Percentiles rank a stretch among this genome's conserved stretches.
Conservation (phyloP, 1,284 basidiomycete species). For the Trichosporon inkin region DNA sequence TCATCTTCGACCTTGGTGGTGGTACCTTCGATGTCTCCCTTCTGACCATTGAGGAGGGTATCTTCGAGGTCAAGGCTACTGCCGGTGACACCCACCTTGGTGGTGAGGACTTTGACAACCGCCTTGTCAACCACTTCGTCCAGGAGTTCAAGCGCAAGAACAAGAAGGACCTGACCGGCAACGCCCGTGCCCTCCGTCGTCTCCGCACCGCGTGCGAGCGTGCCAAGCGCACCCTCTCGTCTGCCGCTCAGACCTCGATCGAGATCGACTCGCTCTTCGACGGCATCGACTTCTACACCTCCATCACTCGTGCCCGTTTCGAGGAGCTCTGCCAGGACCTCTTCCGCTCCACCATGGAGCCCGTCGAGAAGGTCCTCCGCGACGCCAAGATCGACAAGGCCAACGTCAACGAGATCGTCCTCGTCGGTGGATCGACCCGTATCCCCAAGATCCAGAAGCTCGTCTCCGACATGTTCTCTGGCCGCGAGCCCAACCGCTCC, state of each 20-base stretch:
- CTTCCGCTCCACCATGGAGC: conserved; percentile 95
- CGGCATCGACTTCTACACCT: conserved; percentile 98
- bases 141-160: conserved; percentile 98
- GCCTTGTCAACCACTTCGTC: conserved; percentile 85
- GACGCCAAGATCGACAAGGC: conserved; percentile 91
- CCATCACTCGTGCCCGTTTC: conserved; percentile 96
- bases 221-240: conserved; percentile 97
- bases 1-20: conserved; percentile 97
- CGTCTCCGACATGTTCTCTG: conserved; percentile 97
- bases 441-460: conserved; percentile 98
- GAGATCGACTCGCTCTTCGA: conserved; percentile 98
- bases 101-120: conserved; percentile 99
- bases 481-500: conserved; percentile 89
- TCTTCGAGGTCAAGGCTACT: conserved; percentile 95
- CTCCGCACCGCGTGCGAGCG: conserved; percentile 97
- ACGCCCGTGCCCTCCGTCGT: conserved; percentile 94
- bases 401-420: conserved; percentile 68
- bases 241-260: conserved; percentile 92
- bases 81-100: conserved; percentile 98
- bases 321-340: conserved; percentile 97
- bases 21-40: conserved; percentile 99
- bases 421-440: conserved; percentile 97
- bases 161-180: conserved; percentile 83
- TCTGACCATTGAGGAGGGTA: conserved; percentile 91
- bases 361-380: conserved; percentile 96